Conservation (phyloP, 164 flowering plant genomes). For the Nymphaea thermarum region DNA sequence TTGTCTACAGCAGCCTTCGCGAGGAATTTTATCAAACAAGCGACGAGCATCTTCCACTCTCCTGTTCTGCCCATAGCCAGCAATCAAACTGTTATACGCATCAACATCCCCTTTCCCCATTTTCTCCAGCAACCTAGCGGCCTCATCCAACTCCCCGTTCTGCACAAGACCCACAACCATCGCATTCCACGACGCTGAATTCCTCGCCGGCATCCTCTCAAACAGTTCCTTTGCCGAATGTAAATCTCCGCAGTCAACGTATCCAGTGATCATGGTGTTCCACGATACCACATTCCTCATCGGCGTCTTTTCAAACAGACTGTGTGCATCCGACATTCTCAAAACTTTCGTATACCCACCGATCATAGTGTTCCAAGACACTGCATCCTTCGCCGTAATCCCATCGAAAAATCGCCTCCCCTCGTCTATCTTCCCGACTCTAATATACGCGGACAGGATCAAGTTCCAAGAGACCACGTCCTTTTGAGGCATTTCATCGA, state of each 20-base stretch:
- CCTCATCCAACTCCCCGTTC: conserved; percentile 11
- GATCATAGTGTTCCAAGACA: conserved; percentile 13
- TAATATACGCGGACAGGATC: conserved; percentile 24
- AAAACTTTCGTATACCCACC: conserved; percentile 11
- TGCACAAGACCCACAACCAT: conserved; percentile 8
- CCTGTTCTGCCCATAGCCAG: conserved; percentile 12
- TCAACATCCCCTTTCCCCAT: not conserved
- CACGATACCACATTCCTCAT: conserved; percentile 9
- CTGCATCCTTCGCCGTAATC: conserved; percentile 7
- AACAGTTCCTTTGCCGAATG: conserved; percentile 5
- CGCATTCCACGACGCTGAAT: conserved; percentile 6
- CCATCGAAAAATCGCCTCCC: conserved; percentile 12
- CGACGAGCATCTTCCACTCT: conserved; percentile 8
- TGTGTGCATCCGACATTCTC: conserved; percentile 2
- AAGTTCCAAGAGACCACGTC: conserved; percentile 14
- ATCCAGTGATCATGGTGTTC: conserved; percentile 12
- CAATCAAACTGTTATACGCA: conserved; percentile 13
- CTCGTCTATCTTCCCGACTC: conserved; percentile 23
- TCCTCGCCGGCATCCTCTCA: conserved; percentile 10
- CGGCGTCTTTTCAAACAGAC: conserved; percentile 8
- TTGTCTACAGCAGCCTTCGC: not conserved
- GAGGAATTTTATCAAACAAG: conserved; percentile 5
- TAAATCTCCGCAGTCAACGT: conserved; percentile 7
- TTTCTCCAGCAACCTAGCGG: conserved; percentile 3
- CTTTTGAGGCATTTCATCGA: conserved; percentile 12